Conservation (phyloP, 805 yeast genomes). For the Candida cerambycidarum region DNA sequence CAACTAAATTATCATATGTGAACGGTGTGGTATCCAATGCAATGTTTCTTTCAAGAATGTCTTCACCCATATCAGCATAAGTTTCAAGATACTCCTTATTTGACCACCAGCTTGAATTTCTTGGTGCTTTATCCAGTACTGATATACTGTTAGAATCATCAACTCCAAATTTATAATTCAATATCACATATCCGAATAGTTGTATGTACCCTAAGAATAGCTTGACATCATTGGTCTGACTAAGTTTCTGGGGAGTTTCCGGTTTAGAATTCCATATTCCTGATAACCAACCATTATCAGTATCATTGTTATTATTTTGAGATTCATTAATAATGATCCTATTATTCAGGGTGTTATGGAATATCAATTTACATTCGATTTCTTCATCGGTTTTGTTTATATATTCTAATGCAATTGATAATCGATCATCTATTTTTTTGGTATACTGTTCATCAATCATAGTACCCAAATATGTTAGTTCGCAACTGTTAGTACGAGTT, state of each 20-base stretch:
- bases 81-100: conserved; percentile 32
- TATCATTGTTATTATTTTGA: neutral
- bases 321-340: conserved; percentile 6
- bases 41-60: conserved; percentile 20
- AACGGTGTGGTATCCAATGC: conserved; percentile 14
- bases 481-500: neutral
- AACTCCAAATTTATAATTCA: conserved; percentile 33
- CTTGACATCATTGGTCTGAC: conserved; percentile 18
- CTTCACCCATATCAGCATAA: conserved; percentile 24
- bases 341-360: conserved; percentile 21
- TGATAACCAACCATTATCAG: conserved; percentile 9
- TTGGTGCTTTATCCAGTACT: conserved; percentile 14
- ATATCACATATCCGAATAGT: conserved; percentile 38
- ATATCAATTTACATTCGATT: conserved; percentile 22
- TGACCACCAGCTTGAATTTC: conserved; percentile 32
- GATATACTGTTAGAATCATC: conserved; percentile 12
- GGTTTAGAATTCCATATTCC: conserved; percentile 7
- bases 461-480: too few relatives aligned
- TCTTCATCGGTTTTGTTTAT: conserved; percentile 6
- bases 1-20: conserved; percentile 12
- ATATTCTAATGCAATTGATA: conserved; percentile 22
- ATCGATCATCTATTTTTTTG: conserved; percentile 23
- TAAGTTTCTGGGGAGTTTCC: neutral
- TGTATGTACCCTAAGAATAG: conserved; percentile 39
- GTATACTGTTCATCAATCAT: conserved; percentile 6